phyloP scores from a whole-genome alignment of 129 eudicot species.

The Daucus carota region DH1_v3.0 NC_030388.2:16104501-16105000 shows the following conservation, averaged over 20 bases:
- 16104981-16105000: too few relatives aligned
- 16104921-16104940: background rate
- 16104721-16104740: background rate
- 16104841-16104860: background rate
- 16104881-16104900: background rate
- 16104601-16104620: background rate
- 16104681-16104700: conserved; percentile 9
- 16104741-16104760: background rate
- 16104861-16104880: background rate
- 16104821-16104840: background rate
- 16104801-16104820: background rate
- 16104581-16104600: background rate
- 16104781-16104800: background rate
- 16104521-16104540: conserved; percentile 3
- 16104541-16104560: conserved; percentile 1
- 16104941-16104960: background rate
- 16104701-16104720: background rate
- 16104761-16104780: background rate
- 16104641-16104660: background rate
- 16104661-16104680: conserved; percentile 14
- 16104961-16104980: too few relatives aligned
- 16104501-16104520: conserved; percentile 44
- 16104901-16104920: background rate
- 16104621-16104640: conserved; percentile 13
- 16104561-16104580: background rate